Evolutionary conservation across 345 rosid species (phyloP), one percentile per base, ranked within the genome.

Genomic region (Bruguiera sexangula): DNA sequence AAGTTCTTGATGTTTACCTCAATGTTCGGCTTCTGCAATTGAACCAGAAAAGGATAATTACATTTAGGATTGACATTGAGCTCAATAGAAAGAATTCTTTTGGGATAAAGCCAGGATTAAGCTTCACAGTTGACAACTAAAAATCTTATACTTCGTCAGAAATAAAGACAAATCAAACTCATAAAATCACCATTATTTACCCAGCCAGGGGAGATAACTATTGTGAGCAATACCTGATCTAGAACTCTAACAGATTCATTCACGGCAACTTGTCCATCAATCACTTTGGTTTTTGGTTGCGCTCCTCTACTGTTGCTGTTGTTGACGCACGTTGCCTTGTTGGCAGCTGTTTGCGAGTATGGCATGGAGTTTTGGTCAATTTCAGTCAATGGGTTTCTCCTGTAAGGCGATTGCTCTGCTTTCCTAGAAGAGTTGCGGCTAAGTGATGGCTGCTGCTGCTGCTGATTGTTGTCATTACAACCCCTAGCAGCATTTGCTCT

Each of bases 381-480:
- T 73, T 94, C 96, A 21, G 83, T 71, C 69, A 88, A 65, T 1
- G 93, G 98, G 55, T 87, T 91, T 76, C 96, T 86, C 67, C 92
- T 80, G 13, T 74, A 82, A 6, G 97, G 98, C 0, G 97, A 89
- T 26, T 82, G 89, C 22, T 94, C 98, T 0, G 90, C 90, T 82
- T 94, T 94, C 76, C 95, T 82, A 0, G 96, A 87, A 51, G 85
- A 73, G 73, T 65, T 87, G 29, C 92, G 85, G 69, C 94, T 93
- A 27, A 88, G 91, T 8, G 88, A 73, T 51, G 93, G 92, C 63
- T 75, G 84, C 69, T 75, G 80, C 39, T 36, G 39, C 39, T 43
- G 50, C 79, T 76, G 87, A 68, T 71, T 70, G 50, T 66, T 79
- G 60, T 75, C 83, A 34, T 65, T 67, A 64, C 66, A 51, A n/a